Conservation (phyloP, 371 early-diverging fungal species). For the Mucor indicus region DNA sequence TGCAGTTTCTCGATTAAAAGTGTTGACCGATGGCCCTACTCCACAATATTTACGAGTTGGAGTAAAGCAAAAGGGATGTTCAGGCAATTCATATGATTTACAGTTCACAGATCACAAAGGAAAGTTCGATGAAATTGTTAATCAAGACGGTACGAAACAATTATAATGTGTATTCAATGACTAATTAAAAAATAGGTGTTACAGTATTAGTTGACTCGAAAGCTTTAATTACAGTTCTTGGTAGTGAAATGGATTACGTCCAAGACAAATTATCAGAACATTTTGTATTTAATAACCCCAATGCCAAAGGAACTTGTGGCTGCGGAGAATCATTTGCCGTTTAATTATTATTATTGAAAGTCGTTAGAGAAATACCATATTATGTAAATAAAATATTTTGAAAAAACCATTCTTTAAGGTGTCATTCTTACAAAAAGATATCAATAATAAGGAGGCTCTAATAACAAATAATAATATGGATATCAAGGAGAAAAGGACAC, state of each 20-base stretch:
- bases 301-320: constrained; percentile 95
- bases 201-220: constrained; percentile 92
- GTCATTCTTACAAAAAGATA: too few species aligned
- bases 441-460: too few species aligned
- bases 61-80: constrained; percentile 85
- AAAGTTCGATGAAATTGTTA: constrained; percentile 89
- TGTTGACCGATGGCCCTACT: constrained; percentile 56
- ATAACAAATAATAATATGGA: too few species aligned
- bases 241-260: constrained; percentile 97
- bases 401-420: too few species aligned
- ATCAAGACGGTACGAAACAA: constrained; percentile 83
- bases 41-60: constrained; percentile 77
- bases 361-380: too few species aligned
- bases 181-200: constrained; percentile 59
- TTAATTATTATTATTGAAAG: too few species aligned
- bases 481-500: too few species aligned
- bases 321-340: constrained; percentile 92
- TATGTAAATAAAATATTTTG: too few species aligned
- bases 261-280: constrained; percentile 89
- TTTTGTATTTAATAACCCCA: constrained; percentile 97
- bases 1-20: constrained; percentile 67
- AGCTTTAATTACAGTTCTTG: constrained; percentile 89
- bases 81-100: constrained; percentile 87
- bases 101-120: constrained; percentile 79
- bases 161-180: neutral